Evolutionary conservation across 1,284 basidiomycete species (phyloP), one percentile per base, ranked within the genome.

Genomic region (Hortiboletus rubellus): DNA sequence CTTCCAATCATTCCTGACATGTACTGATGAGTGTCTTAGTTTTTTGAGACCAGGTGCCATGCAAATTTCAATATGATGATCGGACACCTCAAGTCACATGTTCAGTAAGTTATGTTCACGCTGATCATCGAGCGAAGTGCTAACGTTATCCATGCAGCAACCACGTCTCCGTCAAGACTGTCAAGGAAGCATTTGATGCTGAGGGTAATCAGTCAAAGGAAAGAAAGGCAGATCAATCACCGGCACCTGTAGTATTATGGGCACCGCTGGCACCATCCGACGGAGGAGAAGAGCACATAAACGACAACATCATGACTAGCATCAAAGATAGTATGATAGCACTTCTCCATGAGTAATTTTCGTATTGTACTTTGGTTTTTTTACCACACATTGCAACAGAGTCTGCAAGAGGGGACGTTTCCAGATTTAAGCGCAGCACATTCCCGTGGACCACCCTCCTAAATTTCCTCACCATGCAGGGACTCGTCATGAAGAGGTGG

Each of bases 371-470:
- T 33, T 33, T 11, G 11, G 34, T 11, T 15, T 9, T 37, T 17
- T 22, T 24, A 22, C 14, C 14, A 36, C 14, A 12, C 6, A 37
- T 51, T 8, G 7, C 18, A 36, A 18, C 36, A 57, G 55, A 49
- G 31, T 41, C 42, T 10, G 30, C 17, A 6, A 51, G 51, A n/a
- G 55, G 46, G 5, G 40, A 54, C 8, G 30, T 50, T 17, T 57
- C 42, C 3, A 59, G 27, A 11, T 47, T 59, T 18, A 48, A 45
- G 22, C 10, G 18, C 3, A 15, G 55, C 17, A 57, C 30, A 2
- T 59, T 59, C 18, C 57, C 50, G 1, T 59, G 58, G 58, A 22
- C 41, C 1, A 59, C 58, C 1, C 33, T 59, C 1, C 45, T 50
- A 10, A 30, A 1, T 5, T 42, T 59, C 8, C 57, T 59, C 18